Evolutionary conservation across 139 green algal genomes (phyloP).

Genomic region (Tetraselmis chui): DNA sequence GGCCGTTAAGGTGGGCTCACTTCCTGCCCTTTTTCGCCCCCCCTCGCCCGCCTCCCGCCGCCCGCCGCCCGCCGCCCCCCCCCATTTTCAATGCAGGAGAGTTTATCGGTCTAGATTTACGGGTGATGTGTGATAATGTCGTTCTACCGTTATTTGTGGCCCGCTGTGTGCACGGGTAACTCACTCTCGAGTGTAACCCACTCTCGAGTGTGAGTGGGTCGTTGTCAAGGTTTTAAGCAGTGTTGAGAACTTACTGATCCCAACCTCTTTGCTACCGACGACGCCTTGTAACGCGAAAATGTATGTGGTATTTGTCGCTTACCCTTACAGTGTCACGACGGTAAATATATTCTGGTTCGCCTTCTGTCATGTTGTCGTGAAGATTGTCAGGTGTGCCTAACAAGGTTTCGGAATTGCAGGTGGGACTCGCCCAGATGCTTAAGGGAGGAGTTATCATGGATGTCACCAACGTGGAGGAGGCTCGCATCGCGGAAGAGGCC

Average conservation of each 20-base stretch:
- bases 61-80: no score
- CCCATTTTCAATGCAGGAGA: no score
- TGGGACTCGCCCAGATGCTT: conserved; percentile 96
- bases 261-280: not conserved
- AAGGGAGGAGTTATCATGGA: conserved; percentile 99
- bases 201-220: no score
- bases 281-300: not conserved
- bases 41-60: not conserved
- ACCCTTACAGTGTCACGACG: not conserved
- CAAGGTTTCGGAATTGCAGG: conserved; percentile 41
- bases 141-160: no score
- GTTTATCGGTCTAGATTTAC: no score
- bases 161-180: no score
- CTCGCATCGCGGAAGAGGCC: conserved; percentile 97
- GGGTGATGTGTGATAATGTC: no score
- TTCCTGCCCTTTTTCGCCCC: not conserved
- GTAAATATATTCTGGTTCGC: not conserved
- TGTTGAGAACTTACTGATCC: not conserved
- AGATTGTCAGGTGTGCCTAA: no score
- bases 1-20: conserved; percentile 63
- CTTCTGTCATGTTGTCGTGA: not conserved
- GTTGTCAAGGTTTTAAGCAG: no score
- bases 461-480: conserved; percentile 94
- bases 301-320: not conserved
- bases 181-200: no score